Base-by-base conservation (phyloP, 306 rosid genomes). In the Castanospermum australe region DNA sequence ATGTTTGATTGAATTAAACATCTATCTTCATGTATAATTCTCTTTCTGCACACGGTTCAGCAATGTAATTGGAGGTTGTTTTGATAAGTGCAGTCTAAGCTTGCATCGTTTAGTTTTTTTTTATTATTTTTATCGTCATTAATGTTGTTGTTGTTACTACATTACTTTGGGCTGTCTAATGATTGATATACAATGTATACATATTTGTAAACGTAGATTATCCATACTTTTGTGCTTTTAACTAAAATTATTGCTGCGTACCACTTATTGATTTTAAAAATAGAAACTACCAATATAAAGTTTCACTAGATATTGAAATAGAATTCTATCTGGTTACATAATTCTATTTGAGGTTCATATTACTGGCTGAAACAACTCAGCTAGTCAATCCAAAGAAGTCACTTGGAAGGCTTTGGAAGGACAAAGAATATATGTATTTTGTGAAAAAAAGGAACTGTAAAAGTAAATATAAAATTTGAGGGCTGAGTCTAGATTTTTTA, bases 1-100 rank as follows among this genome's bases (percentile, higher is more conserved):
- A 20, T 60, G 32, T 81, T 84, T 35, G 78, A 50, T 76, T 73
- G 68, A 45, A 69, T 60, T 24, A 30, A 30, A 30, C 41, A 28
- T 59, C 47, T 47, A 22, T 48, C 25, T 39, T 17, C 22, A 39
- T 63, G 67, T 38, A 28, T 39, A 17, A 24, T 11, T 48, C 45
- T 52, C 22, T 63, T 74, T 38, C 48, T 28, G 63, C 5, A 32
- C 50, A 72, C 39, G 56, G 36, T 41, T 41, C 25, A 33, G 30
- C 51, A n/a, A 14, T 74, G 36, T 56, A 75, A 75, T 41, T 75
- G 33, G 21, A 59, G 18, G 67, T 55, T 63, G 44, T 61, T 48
- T 79, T 50, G 14, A 18, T 62, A 33, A 38, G 8, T 73, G 62
- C 24, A 25, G 20, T 39, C 8, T 48, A 48, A 24, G 65, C 67